Percentiles rank a stretch among this genome's conserved stretches.
phyloP scores from a whole-genome alignment of 163 green algal species.

The Dunaliella salina region DNA sequence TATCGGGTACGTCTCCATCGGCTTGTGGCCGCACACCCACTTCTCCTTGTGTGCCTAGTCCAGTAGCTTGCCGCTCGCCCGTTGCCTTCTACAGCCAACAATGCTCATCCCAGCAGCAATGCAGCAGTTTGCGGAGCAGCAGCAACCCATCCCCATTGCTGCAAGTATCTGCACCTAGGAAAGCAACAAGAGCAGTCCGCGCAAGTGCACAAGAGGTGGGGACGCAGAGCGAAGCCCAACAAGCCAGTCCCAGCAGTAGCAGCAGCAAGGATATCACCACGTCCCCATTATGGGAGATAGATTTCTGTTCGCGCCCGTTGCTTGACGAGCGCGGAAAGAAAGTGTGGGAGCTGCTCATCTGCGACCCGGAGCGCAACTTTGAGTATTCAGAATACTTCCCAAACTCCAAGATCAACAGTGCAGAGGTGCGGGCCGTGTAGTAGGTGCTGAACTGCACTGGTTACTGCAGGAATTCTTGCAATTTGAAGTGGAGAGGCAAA shows the following conservation, averaged over 20 bases:
- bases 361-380: constrained; percentile 73
- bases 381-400: constrained; percentile 91
- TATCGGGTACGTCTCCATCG: too few relatives aligned
- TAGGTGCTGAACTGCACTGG: too few relatives aligned
- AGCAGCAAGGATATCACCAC: constrained; percentile 13
- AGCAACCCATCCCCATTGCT: too few relatives aligned
- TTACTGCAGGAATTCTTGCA: too few relatives aligned
- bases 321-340: constrained; percentile 95
- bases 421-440: constrained; percentile 64
- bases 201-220: neutral
- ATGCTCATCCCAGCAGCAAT: too few relatives aligned
- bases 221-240: neutral
- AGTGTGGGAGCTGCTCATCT: constrained; percentile 90
- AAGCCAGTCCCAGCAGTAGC: constrained; percentile 14
- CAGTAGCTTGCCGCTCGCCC: too few relatives aligned
- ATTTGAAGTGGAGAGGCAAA: too few relatives aligned
- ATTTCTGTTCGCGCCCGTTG: constrained; percentile 93
- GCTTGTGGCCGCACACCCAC: too few relatives aligned
- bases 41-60: too few relatives aligned
- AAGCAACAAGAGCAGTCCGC: neutral
- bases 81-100: too few relatives aligned
- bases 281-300: constrained; percentile 78
- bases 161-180: too few relatives aligned
- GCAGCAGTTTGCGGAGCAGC: too few relatives aligned
- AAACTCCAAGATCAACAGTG: constrained; percentile 97